Percentiles rank a stretch among this genome's conserved stretches.
Conservation (phyloP, 164 flowering plant genomes). For the Nelumbo lutea region DNA sequence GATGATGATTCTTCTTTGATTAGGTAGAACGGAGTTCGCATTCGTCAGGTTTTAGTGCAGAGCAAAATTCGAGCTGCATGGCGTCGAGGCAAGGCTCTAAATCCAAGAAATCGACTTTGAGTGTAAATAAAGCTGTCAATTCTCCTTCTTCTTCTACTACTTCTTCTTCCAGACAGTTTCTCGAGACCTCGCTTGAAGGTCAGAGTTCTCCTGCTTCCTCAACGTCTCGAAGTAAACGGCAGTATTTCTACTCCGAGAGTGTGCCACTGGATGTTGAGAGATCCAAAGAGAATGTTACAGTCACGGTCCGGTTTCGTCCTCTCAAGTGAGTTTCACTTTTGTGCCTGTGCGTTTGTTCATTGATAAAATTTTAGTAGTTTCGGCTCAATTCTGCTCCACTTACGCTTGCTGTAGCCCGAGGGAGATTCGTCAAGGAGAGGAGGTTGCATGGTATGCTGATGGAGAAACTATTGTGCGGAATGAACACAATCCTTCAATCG, state of each 20-base stretch:
- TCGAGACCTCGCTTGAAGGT: conserved; percentile 49
- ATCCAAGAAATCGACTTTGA: conserved; percentile 34
- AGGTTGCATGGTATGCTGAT: conserved; percentile 97
- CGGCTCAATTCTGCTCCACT: conserved; percentile 4
- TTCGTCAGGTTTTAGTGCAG: conserved; percentile 5
- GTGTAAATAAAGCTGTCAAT: conserved; percentile 31
- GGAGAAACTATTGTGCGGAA: conserved; percentile 86
- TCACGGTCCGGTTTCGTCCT: conserved; percentile 95
- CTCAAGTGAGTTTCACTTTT: conserved; percentile 49
- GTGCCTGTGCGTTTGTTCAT: not conserved
- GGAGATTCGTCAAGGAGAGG: conserved; percentile 96
- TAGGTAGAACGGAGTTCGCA: not conserved
- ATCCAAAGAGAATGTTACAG: conserved; percentile 87
- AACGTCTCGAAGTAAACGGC: conserved; percentile 49
- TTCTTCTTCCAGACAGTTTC: conserved; percentile 51
- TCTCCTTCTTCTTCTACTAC: conserved; percentile 64
- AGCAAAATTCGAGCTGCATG: conserved; percentile 30
- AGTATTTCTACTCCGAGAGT: conserved; percentile 48
- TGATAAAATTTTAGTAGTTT: not conserved
- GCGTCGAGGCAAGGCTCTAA: conserved; percentile 49
- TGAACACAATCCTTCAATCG: conserved; percentile 77
- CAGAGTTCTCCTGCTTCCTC: conserved; percentile 67
- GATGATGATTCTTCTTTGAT: not conserved
- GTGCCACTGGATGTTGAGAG: conserved; percentile 35
- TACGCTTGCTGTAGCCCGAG: conserved; percentile 50